Evolutionary conservation across 2,329 filamentous ascomycete genomes (phyloP).

Genomic region (Mycosphaerelloides madeirae): DNA sequence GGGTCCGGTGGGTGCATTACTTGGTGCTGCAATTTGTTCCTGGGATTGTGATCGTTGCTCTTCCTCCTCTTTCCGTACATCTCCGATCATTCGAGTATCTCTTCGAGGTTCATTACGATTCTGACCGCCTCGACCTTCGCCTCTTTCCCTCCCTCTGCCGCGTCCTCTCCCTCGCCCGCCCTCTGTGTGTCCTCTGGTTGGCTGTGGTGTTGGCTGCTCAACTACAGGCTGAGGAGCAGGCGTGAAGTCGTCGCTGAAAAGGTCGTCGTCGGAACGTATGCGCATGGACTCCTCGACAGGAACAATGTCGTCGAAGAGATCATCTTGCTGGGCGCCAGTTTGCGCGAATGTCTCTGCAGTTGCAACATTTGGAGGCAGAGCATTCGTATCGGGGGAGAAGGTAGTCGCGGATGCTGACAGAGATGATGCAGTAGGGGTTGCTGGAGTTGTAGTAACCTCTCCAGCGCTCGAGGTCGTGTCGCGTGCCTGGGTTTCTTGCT

Average conservation of each 20-base stretch:
- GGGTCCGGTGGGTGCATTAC: constrained; percentile 22
- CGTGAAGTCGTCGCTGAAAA: constrained; percentile 49
- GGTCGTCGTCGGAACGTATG: constrained; percentile 47
- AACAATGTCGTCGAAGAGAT: constrained; percentile 33
- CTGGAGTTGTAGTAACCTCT: background rate
- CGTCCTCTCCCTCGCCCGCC: constrained; percentile 18
- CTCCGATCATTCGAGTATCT: background rate
- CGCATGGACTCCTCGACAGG: constrained; percentile 41
- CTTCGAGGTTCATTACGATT: constrained; percentile 1
- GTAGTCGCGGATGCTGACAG: constrained; percentile 10
- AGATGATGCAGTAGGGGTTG: background rate
- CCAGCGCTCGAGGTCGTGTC: background rate
- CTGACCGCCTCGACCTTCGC: constrained; percentile 11
- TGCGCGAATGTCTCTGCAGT: constrained; percentile 30
- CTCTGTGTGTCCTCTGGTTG: constrained; percentile 17
- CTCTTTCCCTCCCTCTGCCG: constrained; percentile 20
- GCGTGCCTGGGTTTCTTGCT: constrained; percentile 2
- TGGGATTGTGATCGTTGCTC: constrained; percentile 7
- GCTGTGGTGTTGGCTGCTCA: constrained; percentile 10
- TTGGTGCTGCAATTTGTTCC: constrained; percentile 12
- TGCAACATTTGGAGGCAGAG: constrained; percentile 20
- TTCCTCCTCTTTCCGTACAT: background rate
- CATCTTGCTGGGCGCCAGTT: constrained; percentile 31
- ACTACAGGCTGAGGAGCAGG: constrained; percentile 42
- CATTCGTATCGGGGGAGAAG: constrained; percentile 8